phyloP scores from a whole-genome alignment of 2,329 filamentous ascomycete species.

The Nothopassalora personata region DNA sequence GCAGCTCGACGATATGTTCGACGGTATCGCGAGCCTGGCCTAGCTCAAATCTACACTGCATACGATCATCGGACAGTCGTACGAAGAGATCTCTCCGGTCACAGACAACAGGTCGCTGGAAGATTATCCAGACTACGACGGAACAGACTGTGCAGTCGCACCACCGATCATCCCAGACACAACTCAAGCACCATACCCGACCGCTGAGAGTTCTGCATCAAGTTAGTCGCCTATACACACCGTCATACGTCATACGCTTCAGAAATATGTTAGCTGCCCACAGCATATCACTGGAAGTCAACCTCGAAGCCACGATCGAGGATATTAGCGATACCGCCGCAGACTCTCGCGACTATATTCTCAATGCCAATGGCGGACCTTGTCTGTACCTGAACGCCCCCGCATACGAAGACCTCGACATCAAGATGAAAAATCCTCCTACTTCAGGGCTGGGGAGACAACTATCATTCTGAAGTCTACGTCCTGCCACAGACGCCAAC shows the following conservation, averaged over 20 bases:
- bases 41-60: not conserved
- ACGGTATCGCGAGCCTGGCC: not conserved
- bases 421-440: not conserved
- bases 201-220: not conserved
- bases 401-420: not conserved
- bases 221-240: not conserved
- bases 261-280: not conserved
- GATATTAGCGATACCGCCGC: not conserved
- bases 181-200: not conserved
- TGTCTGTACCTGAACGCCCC: not conserved
- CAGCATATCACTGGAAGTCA: not conserved
- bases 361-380: not conserved
- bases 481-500: not conserved
- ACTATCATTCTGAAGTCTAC: not conserved
- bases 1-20: not conserved
- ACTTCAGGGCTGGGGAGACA: not conserved
- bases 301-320: not conserved
- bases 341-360: not conserved
- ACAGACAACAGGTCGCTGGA: not conserved
- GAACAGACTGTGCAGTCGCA: not conserved
- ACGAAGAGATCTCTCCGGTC: not conserved
- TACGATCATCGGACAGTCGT: not conserved
- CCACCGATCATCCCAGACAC: not conserved
- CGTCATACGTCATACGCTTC: not conserved
- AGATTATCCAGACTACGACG: not conserved